Conservation (phyloP, 2,329 filamentous ascomycete species). For the Zasmidium cellare region DNA sequence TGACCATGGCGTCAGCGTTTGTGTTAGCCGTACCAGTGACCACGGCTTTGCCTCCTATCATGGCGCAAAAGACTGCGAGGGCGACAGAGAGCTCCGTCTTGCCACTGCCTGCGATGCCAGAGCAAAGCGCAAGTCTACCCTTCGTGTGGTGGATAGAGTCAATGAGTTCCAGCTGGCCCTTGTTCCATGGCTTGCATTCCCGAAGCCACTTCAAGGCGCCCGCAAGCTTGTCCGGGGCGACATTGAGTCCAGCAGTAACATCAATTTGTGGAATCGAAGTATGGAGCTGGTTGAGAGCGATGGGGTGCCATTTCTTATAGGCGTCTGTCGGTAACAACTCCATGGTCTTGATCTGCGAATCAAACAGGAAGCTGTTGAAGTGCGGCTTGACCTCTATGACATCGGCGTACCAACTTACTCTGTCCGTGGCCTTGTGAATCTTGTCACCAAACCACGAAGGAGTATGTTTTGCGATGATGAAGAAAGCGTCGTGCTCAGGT, state of each 20-base stretch:
- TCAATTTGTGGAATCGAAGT: constrained; percentile 8
- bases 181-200: constrained; percentile 16
- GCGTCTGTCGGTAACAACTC: too few species aligned
- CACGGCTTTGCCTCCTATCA: constrained; percentile 16
- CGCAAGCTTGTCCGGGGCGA: not conserved
- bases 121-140: constrained; percentile 9
- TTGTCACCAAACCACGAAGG: not conserved
- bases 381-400: constrained; percentile 7
- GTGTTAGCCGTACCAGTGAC: constrained; percentile 18
- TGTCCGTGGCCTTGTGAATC: not conserved
- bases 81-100: constrained; percentile 22
- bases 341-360: constrained; percentile 16
- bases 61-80: constrained; percentile 19
- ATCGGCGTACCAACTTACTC: not conserved
- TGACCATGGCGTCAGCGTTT: constrained; percentile 12
- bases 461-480: constrained; percentile 12
- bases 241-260: constrained; percentile 2
- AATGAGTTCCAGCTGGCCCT: constrained; percentile 18
- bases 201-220: constrained; percentile 10
- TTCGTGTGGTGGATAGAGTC: constrained; percentile 10
- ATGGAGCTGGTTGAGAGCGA: constrained; percentile 23
- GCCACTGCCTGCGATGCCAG: constrained; percentile 19
- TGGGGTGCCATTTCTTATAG: constrained; percentile 16
- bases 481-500: constrained; percentile 17
- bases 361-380: constrained; percentile 9